Conservation (phyloP, 176 grass and related monocot species). For the Oryza coarctata region DNA sequence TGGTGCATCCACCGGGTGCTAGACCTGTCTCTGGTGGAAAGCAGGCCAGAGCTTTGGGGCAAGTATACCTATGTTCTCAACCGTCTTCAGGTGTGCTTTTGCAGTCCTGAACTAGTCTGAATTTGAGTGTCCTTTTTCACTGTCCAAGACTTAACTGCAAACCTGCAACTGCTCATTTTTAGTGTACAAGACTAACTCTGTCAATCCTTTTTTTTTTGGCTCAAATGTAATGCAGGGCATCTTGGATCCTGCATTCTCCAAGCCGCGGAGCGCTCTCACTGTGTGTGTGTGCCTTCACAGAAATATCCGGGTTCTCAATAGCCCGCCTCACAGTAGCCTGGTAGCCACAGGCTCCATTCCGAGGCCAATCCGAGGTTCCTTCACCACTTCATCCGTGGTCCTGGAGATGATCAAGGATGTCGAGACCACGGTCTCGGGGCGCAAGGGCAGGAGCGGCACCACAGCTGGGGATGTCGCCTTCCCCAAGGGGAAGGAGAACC, state of each 20-base stretch:
- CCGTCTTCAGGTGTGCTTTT: constrained; percentile 77
- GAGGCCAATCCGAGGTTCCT: constrained; percentile 40
- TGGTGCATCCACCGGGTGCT: constrained; percentile 82
- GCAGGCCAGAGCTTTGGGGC: constrained; percentile 96
- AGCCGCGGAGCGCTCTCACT: constrained; percentile 46
- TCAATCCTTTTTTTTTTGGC: constrained; percentile 11
- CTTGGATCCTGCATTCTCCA: constrained; percentile 84
- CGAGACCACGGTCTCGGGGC: constrained; percentile 64
- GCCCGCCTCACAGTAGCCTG: constrained; percentile 12
- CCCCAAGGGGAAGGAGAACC: constrained; percentile 98
- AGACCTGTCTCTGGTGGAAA: constrained; percentile 84
- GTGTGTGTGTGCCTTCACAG: constrained; percentile 61
- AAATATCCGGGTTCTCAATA: constrained; percentile 36
- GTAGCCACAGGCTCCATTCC: neutral
- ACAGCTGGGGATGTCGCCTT: constrained; percentile 93
- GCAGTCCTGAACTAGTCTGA: neutral
- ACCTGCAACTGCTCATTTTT: neutral
- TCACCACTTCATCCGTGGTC: constrained; percentile 66
- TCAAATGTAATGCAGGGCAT: constrained; percentile 62
- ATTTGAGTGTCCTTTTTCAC: neutral
- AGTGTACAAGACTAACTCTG: neutral
- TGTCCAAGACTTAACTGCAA: neutral
- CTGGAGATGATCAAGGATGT: constrained; percentile 88
- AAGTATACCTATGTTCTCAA: constrained; percentile 99
- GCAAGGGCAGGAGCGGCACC: constrained; percentile 91